Evolutionary conservation across 164 flowering plant species (phyloP), one percentile per base, ranked within the genome.

Genomic region (Stephania yunnanensis): DNA sequence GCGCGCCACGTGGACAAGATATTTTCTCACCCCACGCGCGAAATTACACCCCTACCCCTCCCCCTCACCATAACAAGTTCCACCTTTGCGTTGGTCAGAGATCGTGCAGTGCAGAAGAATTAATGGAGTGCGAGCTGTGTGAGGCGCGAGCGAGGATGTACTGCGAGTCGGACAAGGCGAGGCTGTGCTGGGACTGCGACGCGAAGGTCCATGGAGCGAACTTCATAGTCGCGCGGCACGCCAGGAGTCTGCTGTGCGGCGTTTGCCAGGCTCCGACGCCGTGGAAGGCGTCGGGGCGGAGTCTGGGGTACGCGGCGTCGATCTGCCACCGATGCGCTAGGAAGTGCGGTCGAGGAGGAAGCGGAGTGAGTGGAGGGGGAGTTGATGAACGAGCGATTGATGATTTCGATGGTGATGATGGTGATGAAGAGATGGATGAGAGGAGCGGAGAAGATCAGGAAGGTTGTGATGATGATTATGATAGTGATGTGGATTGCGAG

Each of bases 111-210:
- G 25, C 25, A 0, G 25, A 25, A 25, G 25, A 25, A 25, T 25
- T 25, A 25, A 25, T 25, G 76, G 76, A 70, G 36, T 89, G 95
- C 69, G 94, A 88, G 81, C 83, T 92, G 11, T 89, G 93, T 71
- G 75, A 80, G 1, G 3, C n/a, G 12, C 65, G 68, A 42, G 97
- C 93, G 30, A 83, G 82, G 82, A 86, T 87, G 79, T 81, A 65
- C 80, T 92, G 97, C 81, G 91, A 87, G 61, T 86, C 97, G 72
- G 97, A 92, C 76, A 79, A 84, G 67, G 97, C 97, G 11, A 86
- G 83, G n/a, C 67, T 92, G 71, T 92, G 97, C 77, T 88, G 89
- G 92, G 77, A 70, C 74, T 92, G 97, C 72, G 97, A 92, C 65
- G 85, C 80, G 77, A 83, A 79, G 50, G 93, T 92, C 17, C 97